Percentiles rank a stretch among this genome's conserved stretches.
phyloP scores from a whole-genome alignment of 148 eudicot genomes.

The Polygonum aviculare region DNA sequence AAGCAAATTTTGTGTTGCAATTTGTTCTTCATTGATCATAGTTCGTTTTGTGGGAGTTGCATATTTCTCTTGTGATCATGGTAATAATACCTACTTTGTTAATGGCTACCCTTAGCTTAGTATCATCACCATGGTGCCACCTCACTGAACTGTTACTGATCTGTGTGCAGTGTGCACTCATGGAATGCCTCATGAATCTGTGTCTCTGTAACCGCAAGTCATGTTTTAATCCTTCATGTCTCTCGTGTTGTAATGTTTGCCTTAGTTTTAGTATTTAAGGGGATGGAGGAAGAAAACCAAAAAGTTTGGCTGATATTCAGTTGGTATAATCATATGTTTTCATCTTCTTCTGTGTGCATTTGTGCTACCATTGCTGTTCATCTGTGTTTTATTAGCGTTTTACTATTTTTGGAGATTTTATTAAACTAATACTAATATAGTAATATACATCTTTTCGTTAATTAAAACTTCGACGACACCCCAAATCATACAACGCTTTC shows the following conservation, averaged over 20 bases:
- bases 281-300: constrained; percentile 7
- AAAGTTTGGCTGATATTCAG: constrained; percentile 24
- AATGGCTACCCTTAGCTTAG: constrained; percentile 51
- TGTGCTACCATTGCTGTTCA: background rate
- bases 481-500: too few species aligned
- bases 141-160: constrained; percentile 42
- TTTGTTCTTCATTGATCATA: too few species aligned
- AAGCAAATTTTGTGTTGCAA: background rate
- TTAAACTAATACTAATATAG: too few species aligned
- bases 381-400: background rate
- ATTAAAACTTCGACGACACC: too few species aligned
- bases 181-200: constrained; percentile 26
- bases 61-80: too few species aligned
- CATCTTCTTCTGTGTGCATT: background rate
- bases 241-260: constrained; percentile 19
- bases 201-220: constrained; percentile 55
- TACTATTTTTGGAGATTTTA: too few species aligned
- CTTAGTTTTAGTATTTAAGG: constrained; percentile 34
- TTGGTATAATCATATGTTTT: constrained; percentile 51
- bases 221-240: constrained; percentile 49
- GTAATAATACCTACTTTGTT: constrained; percentile 65
- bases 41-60: too few species aligned
- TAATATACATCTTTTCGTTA: too few species aligned
- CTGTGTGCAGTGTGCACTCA: constrained; percentile 28
- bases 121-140: constrained; percentile 48